These are phyloP conservation scores for Conidiobolus incongruus DNA, from an alignment of 371 early-diverging fungal species.

Conservation along the genomic window DNA sequence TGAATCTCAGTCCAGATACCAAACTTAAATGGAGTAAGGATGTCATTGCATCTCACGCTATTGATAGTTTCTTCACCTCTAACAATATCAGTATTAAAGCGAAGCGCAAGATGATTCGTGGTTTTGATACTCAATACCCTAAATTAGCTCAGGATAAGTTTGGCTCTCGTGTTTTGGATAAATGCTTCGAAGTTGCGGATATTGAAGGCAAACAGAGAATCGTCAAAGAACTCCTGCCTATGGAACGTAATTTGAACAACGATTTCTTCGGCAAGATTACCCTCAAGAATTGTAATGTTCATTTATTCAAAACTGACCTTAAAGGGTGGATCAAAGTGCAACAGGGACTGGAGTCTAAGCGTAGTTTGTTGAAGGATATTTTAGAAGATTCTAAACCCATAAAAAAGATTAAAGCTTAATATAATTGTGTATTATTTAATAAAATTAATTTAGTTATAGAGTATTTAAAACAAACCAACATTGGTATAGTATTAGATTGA, in stretches of 20 bases:
- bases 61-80: slow-evolving; percentile 39
- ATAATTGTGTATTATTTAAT: too few species aligned
- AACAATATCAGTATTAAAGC: slow-evolving; percentile 23
- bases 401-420: too few species aligned
- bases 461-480: too few species aligned
- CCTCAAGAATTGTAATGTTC: slow-evolving; percentile 53
- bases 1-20: slow-evolving; percentile 22
- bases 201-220: slow-evolving; percentile 52
- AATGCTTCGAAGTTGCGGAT: slow-evolving; percentile 49
- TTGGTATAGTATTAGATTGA: too few species aligned
- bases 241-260: slow-evolving; percentile 23
- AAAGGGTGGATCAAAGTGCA: slow-evolving; percentile 52
- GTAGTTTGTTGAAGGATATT: slow-evolving; percentile 54
- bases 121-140: slow-evolving; percentile 26
- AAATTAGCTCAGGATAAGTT: slow-evolving; percentile 42
- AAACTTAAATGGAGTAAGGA: slow-evolving; percentile 34
- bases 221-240: slow-evolving; percentile 32
- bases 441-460: too few species aligned
- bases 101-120: slow-evolving; percentile 37
- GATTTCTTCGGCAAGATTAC: slow-evolving; percentile 50
- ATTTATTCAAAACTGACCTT: slow-evolving; percentile 40
- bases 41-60: slow-evolving; percentile 43
- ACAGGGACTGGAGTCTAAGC: slow-evolving; percentile 40
- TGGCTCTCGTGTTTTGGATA: slow-evolving; percentile 58
- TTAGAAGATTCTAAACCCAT: slow-evolving; percentile 14